Conservation (phyloP, 2,329 filamentous ascomycete species). For the Parastagonospora nodorum region DNA sequence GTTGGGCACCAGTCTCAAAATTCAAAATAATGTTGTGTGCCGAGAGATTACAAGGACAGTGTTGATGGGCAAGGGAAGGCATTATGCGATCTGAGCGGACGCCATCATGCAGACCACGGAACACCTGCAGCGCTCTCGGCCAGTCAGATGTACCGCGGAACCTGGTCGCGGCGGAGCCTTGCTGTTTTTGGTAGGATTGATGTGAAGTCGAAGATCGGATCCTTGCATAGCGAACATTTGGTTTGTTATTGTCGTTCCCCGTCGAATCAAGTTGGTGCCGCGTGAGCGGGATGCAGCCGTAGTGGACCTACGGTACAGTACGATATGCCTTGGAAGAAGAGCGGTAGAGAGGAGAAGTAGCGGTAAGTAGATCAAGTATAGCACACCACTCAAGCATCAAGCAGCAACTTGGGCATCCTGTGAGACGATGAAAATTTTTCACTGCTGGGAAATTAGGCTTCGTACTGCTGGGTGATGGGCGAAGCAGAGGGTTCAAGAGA, state of each 20-base stretch:
- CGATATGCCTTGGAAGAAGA: constrained; percentile 21
- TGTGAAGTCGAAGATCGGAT: constrained; percentile 34
- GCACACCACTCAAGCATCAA: constrained; percentile 27
- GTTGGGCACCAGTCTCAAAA: constrained; percentile 28
- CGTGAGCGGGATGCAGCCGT: constrained; percentile 35
- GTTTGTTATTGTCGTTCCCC: constrained; percentile 37
- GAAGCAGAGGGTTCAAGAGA: constrained; percentile 24
- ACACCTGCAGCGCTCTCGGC: constrained; percentile 31
- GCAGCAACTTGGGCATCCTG: constrained; percentile 29
- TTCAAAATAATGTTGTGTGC: constrained; percentile 44
- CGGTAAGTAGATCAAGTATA: constrained; percentile 38
- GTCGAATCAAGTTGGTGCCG: constrained; percentile 38
- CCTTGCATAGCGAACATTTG: constrained; percentile 35
- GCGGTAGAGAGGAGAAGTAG: constrained; percentile 31
- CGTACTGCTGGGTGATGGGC: constrained; percentile 21
- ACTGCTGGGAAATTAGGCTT: constrained; percentile 42
- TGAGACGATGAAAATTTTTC: constrained; percentile 44
- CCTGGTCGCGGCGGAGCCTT: constrained; percentile 29
- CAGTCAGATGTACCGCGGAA: constrained; percentile 29
- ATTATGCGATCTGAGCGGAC: constrained; percentile 24
- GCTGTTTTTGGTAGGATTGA: constrained; percentile 32
- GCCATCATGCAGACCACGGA: constrained; percentile 42
- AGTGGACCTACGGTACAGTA: constrained; percentile 30
- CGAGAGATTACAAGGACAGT: constrained; percentile 39
- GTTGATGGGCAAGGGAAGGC: constrained; percentile 35